These are phyloP conservation scores for Carex pumila DNA, from an alignment of 176 grass and related monocot species.

Conservation along the genomic window DNA sequence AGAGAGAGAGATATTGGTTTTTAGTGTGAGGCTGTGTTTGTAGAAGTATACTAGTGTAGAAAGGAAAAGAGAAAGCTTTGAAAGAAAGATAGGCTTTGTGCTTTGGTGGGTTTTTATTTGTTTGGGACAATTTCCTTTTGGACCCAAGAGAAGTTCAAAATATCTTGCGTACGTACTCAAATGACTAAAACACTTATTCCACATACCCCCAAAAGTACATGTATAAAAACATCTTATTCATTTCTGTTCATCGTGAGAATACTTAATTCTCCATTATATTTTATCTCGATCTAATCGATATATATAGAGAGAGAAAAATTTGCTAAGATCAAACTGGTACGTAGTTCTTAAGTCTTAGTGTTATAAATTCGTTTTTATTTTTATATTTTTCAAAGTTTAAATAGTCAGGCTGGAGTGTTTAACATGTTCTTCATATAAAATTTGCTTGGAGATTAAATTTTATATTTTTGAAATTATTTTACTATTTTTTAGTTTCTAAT, in stretches of 20 bases:
- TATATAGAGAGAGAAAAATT: too few species aligned
- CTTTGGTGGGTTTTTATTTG: slow-evolving; percentile 15
- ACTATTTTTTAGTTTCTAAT: too few species aligned
- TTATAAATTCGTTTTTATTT: too few species aligned
- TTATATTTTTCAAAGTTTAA: too few species aligned
- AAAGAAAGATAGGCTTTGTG: slow-evolving; percentile 14
- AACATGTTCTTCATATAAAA: too few species aligned
- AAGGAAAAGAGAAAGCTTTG: background rate
- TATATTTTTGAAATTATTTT: too few species aligned
- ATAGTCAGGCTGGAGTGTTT: too few species aligned
- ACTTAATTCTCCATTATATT: background rate
- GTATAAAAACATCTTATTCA: background rate
- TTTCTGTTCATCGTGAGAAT: background rate
- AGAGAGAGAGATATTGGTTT: background rate
- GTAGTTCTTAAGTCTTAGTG: too few species aligned
- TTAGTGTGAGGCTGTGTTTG: background rate
- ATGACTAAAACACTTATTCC: background rate
- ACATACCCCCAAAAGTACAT: background rate
- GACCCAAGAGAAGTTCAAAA: background rate
- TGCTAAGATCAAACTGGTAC: too few species aligned
- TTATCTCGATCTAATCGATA: too few species aligned
- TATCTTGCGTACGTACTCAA: background rate
- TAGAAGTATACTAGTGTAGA: slow-evolving; percentile 9
- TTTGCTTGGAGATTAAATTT: too few species aligned
- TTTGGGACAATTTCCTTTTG: background rate